Percentiles rank a stretch among this genome's conserved stretches.
Conservation (phyloP, 331 rosid species). For the Acacia concinna region DNA sequence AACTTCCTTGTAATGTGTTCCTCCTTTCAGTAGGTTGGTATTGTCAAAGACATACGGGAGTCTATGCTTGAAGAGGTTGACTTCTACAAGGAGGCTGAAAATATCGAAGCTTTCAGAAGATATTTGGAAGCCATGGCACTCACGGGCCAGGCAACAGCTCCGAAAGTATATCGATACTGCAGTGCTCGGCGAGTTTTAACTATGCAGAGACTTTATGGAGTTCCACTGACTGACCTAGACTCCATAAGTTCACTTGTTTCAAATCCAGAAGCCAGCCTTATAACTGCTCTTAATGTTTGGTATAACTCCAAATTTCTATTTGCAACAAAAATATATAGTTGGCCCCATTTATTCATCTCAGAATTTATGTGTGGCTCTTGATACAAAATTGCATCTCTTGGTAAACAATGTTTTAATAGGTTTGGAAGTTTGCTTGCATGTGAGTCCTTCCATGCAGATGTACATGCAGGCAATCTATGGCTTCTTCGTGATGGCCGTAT, state of each 20-base stretch:
- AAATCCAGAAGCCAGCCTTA: conserved; percentile 81
- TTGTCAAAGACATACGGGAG: conserved; percentile 89
- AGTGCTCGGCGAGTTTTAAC: conserved; percentile 76
- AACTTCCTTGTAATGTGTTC: conserved; percentile 39
- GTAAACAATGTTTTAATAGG: conserved; percentile 56
- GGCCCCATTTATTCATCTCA: conserved; percentile 9
- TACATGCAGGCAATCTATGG: conserved; percentile 98
- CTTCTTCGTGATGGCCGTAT: conserved; percentile 91
- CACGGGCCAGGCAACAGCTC: conserved; percentile 92
- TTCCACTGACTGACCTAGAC: conserved; percentile 91
- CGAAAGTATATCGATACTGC: conserved; percentile 79
- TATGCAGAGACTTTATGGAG: conserved; percentile 93
- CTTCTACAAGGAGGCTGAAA: conserved; percentile 94
- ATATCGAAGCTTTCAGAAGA: conserved; percentile 86
- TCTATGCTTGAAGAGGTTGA: conserved; percentile 99
- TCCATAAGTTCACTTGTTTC: conserved; percentile 82
- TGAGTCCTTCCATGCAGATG: conserved; percentile 97
- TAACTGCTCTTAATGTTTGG: conserved; percentile 97
- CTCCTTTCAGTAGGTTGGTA: conserved; percentile 73
- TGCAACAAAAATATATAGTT: neutral
- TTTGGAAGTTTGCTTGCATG: conserved; percentile 98
- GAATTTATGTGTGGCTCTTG: conserved; percentile 7
- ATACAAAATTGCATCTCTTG: conserved; percentile 17
- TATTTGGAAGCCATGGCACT: conserved; percentile 84
- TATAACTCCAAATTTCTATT: conserved; percentile 37